Evolutionary conservation across 75 land plant species (phyloP).

Genomic region (Larix kaempferi): DNA sequence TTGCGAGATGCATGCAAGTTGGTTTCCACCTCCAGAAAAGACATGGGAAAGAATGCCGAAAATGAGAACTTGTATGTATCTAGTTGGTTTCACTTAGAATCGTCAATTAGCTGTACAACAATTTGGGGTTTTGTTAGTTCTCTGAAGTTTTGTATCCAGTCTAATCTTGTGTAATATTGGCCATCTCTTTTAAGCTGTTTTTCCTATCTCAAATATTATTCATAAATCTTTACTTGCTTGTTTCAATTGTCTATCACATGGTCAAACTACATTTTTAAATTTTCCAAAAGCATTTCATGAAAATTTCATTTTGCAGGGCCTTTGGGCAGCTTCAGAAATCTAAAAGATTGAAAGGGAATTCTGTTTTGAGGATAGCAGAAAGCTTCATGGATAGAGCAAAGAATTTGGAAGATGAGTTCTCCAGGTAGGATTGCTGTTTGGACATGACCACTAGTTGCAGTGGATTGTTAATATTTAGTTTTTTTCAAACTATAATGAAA

Average conservation of each 20-base stretch:
- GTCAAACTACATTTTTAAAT: background rate
- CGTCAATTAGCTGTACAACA: background rate
- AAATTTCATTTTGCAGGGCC: background rate
- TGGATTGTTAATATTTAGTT: background rate
- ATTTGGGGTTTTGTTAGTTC: background rate
- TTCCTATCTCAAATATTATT: background rate
- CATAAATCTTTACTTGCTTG: background rate
- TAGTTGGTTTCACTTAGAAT: background rate
- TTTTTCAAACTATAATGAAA: background rate
- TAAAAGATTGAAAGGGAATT: background rate
- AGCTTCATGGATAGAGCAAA: slow-evolving; percentile 13
- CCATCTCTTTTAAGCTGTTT: too few species aligned
- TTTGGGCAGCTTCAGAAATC: slow-evolving; percentile 2
- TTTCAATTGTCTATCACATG: background rate
- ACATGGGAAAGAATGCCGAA: slow-evolving; percentile 16
- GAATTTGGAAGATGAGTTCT: slow-evolving; percentile 10
- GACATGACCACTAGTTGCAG: background rate
- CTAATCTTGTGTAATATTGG: background rate
- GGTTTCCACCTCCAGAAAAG: slow-evolving; percentile 17
- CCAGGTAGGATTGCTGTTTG: slow-evolving; percentile 14
- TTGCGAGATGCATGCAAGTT: slow-evolving; percentile 43
- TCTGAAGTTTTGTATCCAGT: background rate
- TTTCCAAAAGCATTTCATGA: background rate
- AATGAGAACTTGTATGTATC: slow-evolving; percentile 18
- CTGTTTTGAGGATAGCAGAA: slow-evolving; percentile 10